Evolutionary conservation across 2,329 filamentous ascomycete species (phyloP), one percentile per base, ranked within the genome.

Genomic region (Chaetomium sp.): DNA sequence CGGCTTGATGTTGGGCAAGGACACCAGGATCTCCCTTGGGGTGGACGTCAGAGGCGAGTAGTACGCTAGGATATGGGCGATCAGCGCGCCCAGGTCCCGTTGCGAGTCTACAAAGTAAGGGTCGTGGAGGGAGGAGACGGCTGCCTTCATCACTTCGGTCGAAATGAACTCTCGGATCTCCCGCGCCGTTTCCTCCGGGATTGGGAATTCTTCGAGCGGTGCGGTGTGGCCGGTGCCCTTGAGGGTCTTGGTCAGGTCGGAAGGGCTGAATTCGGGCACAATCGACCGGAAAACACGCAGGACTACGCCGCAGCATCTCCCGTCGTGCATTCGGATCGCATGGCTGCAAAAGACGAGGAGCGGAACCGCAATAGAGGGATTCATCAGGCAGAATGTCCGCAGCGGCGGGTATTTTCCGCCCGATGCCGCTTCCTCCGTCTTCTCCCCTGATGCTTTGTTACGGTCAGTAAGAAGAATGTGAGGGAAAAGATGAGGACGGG

Each of bases 71-170:
- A 97, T 94, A 4, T 86, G 82, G 0, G 91, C 91, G 59, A 99
- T 96, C 40, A 97, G 78, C 27, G 85, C 82, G 0, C 91, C 92
- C 27, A 99, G 79, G 51, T 99, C 91, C 68, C 91, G 92, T 66
- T 99, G 94, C 59, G 95, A 82, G 63, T 99, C 94, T 37, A 96
- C 91, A 71, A 97, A 99, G 71, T 97, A 96, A 0, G 90, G 86
- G 63, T 99, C 94, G 71, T 97, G 89, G 50, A 99, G 83, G 1
- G 89, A 95, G 1, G 86, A 89, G 68, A 96, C 89, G 66, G 88
- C 92, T 0, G 91, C 90, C 73, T 91, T 89, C 49, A 99, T 80
- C 2, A 97, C 89, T 62, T 96, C 88, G 5, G 85, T 84, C 52
- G 86, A 90, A 67, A 97, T 91, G 70, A 91, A 99, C 66, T 96